Evolutionary conservation across 306 rosid species (phyloP), one percentile per base, ranked within the genome.

Genomic region (Quercus agrifolia): DNA sequence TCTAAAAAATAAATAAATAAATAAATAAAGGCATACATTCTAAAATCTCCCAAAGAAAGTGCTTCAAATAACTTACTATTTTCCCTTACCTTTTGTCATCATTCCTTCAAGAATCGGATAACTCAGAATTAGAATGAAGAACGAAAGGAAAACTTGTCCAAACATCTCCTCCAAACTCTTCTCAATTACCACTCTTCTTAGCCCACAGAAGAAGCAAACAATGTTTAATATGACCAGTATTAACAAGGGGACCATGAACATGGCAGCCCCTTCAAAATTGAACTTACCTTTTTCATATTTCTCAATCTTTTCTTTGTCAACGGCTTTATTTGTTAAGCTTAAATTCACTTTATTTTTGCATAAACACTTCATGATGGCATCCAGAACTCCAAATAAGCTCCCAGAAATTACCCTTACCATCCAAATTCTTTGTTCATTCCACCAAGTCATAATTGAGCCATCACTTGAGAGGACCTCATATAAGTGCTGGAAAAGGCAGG

Each of bases 401-500:
- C 54, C 49, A 2, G 79, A 46, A 13, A 87, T 82, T 11, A 78
- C 78, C 55, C 79, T 87, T 0, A 84, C 67, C 19, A 84, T 56
- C 85, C 88, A 87, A 33, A 84, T 87, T 82, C 90, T 77, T 54
- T 83, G 86, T 61, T 87, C 90, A 67, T 87, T 83, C 88, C 90
- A 84, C 88, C 86, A 87, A 76, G 79, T 87, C 66, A 59, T 67
- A 5, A 87, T 59, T 0, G 87, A 69, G 5, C 86, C 90, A 62
- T 67, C 79, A 2, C 88, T 85, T 3, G 90, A 84, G 71, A 82
- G 21, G 9, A 84, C 90, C 69, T 87, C 90, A 14, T 82, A 61
- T 55, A 84, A 76, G 70, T 87, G 90, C 17, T 79, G 86, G 74
- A 68, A 35, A 25, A 84, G 85, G 44, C 86, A 82, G 21, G 90